phyloP scores from a whole-genome alignment of 75 land plant genomes.

The Pinus albicaulis region DNA sequence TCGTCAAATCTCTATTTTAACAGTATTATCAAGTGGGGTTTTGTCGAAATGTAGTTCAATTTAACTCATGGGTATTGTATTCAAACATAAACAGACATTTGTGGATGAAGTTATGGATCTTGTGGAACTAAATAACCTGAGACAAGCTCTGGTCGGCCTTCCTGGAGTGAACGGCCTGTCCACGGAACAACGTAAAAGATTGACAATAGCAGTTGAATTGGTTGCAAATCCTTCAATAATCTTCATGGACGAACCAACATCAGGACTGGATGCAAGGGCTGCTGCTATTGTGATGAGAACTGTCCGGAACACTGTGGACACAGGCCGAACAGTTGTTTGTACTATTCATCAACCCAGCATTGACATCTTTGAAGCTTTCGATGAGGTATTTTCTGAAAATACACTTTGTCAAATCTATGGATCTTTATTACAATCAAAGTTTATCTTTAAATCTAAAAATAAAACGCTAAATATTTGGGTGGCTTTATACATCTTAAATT shows the following conservation, averaged over 20 bases:
- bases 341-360: constrained; percentile 77
- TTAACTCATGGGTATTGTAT: no score
- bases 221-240: constrained; percentile 73
- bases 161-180: constrained; percentile 61
- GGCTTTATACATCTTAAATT: no score
- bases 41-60: no score
- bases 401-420: no score
- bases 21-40: no score
- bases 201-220: constrained; percentile 65
- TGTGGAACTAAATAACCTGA: constrained; percentile 40
- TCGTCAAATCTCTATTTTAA: no score
- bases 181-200: constrained; percentile 57
- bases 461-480: no score
- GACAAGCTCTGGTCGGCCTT: constrained; percentile 54
- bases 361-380: constrained; percentile 69
- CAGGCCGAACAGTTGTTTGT: constrained; percentile 70
- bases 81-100: constrained; percentile 32
- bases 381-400: constrained; percentile 28
- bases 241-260: constrained; percentile 73
- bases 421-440: no score
- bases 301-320: constrained; percentile 66
- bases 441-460: no score
- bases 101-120: constrained; percentile 70
- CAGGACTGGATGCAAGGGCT: constrained; percentile 69
- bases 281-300: constrained; percentile 79